Base-by-base conservation (phyloP, 352 stramenopile species). In the Globisporangium nunn region DNA sequence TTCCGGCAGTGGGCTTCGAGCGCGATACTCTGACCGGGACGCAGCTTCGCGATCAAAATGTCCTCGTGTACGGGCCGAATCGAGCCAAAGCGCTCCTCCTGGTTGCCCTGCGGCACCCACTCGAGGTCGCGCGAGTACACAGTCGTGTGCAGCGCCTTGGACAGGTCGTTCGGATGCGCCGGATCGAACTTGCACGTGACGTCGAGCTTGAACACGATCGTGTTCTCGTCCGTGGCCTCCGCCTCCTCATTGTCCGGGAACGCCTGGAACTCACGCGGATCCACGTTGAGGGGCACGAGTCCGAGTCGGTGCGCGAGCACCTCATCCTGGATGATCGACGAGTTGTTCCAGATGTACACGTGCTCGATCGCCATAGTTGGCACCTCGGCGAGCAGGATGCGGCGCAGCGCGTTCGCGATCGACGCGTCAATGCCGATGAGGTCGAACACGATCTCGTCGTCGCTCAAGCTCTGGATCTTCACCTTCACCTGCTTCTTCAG, bases 1-100 rank as follows among this genome's bases (percentile, higher is more conserved):
- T 97, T 97, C 23, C 88, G 82, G 52, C 87, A 97, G 68, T 98
- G 93, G 23, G 91, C 92, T 67, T 98, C 96, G 10, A 98, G 77
- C 48, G 93, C 90, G 64, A 99, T 98, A 50, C 88, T 91, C 79
- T 99, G 96, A 47, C 95, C 95, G 2, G 96, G 95, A 53, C 93
- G 84, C 40, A 99, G 69, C 72, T 99, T 99, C 15, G 94, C 93
- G 30, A 99, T 87, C 58, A 99, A 67, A 66, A 99, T 98, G 70
- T 99, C 94, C 67, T 97, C 91, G 52, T 96, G 76, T 6, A 98
- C 88, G 6, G 92, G 91, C 12, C 86, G 75, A 58, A 93, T 93
- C 7, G 68, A 62, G 17, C 76, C 78, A 53, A 96, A 96, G 7
- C 86, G 84, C 63, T 97, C 88, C 59, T 93, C 83, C 64, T 99